Percentiles rank a stretch among this genome's conserved stretches.
These are phyloP conservation scores for Microcyclospora tardicrescens DNA, from an alignment of 2,329 filamentous ascomycete genomes.

Conservation along the genomic window DNA sequence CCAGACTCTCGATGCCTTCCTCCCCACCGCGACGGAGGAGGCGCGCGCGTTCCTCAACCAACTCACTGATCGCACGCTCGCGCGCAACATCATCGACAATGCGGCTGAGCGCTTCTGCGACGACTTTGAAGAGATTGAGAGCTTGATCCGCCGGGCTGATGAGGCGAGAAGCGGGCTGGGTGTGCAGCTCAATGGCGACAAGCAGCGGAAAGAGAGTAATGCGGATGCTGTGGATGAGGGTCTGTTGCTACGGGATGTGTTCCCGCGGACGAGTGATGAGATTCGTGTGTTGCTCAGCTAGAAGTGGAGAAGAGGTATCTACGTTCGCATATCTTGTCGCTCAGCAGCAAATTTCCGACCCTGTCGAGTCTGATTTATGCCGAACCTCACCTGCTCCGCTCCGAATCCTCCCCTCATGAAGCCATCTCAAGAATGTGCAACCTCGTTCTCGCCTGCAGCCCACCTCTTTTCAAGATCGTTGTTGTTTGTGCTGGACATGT, in stretches of 20 bases:
- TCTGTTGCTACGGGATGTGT: conserved; percentile 39
- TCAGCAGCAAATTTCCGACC: too few relatives aligned
- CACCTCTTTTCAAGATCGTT: too few relatives aligned
- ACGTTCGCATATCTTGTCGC: too few relatives aligned
- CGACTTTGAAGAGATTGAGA: conserved; percentile 64
- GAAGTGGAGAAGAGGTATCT: not conserved
- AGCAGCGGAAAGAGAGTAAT: conserved; percentile 24
- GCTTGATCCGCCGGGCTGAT: conserved; percentile 46
- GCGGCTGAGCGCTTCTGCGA: conserved; percentile 73
- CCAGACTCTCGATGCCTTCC: conserved; percentile 73
- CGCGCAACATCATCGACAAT: conserved; percentile 64
- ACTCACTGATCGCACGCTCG: conserved; percentile 58
- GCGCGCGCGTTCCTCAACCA: conserved; percentile 68
- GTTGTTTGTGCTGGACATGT: too few relatives aligned
- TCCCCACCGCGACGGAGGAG: conserved; percentile 87
- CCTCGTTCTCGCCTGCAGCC: too few relatives aligned
- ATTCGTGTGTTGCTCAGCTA: conserved; percentile 51
- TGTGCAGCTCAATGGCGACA: conserved; percentile 21
- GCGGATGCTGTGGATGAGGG: conserved; percentile 21
- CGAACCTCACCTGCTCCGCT: too few relatives aligned
- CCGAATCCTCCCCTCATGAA: too few relatives aligned
- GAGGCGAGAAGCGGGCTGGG: conserved; percentile 23
- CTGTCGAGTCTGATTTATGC: too few relatives aligned
- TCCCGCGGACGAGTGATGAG: conserved; percentile 51
- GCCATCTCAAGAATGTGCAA: too few relatives aligned